These are phyloP conservation scores for Triangularia setosa DNA, from an alignment of 2,329 filamentous ascomycete genomes.

Conservation along the genomic window DNA sequence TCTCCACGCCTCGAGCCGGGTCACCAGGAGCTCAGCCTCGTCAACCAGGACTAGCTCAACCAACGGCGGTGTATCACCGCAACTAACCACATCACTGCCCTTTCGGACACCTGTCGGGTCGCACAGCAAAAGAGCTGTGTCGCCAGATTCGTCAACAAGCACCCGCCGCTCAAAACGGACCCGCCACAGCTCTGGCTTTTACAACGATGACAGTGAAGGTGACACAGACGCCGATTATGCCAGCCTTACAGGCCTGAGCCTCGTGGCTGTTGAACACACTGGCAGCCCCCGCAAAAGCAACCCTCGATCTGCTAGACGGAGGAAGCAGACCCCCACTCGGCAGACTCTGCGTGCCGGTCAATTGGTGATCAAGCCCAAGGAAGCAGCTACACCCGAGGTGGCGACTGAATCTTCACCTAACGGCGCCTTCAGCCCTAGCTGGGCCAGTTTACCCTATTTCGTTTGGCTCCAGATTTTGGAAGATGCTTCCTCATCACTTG, in stretches of 20 bases:
- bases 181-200: slow-evolving; percentile 21
- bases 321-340: neutral
- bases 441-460: slow-evolving; percentile 43
- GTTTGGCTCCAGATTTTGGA: slow-evolving; percentile 67
- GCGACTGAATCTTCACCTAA: neutral
- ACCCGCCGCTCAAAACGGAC: slow-evolving; percentile 19
- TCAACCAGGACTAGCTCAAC: neutral
- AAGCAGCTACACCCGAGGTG: neutral
- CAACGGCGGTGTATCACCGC: neutral
- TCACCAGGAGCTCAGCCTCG: slow-evolving; percentile 20
- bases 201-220: slow-evolving; percentile 21
- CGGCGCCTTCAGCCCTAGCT: slow-evolving; percentile 26
- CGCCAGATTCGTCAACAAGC: neutral
- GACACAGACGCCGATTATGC: slow-evolving; percentile 1
- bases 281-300: neutral
- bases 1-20: slow-evolving; percentile 8
- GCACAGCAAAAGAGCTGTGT: neutral
- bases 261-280: neutral
- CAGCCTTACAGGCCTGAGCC: neutral
- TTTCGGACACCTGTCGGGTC: slow-evolving; percentile 14
- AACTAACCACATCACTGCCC: neutral
- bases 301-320: neutral
- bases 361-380: neutral
- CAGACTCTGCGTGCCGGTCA: neutral
- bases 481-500: slow-evolving; percentile 59